Conservation (phyloP, 2,329 filamentous ascomycete species). For the Zarea fungicola region DNA sequence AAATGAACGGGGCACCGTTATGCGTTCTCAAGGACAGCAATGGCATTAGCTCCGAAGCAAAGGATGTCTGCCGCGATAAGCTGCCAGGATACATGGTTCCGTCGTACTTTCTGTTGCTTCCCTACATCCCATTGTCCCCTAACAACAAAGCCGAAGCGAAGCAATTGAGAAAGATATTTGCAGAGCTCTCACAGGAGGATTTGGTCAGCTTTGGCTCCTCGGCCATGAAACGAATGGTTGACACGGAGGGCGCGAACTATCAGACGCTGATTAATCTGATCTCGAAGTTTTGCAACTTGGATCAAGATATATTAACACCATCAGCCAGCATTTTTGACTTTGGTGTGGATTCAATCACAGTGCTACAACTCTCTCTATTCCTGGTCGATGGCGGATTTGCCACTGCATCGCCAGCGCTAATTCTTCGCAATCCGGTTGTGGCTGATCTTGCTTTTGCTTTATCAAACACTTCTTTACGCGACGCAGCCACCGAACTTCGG, state of each 20-base stretch:
- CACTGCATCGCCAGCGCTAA: conserved; percentile 55
- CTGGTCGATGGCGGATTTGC: conserved; percentile 60
- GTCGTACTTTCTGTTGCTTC: conserved; percentile 70
- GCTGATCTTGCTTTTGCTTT: conserved; percentile 40
- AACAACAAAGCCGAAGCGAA: conserved; percentile 88
- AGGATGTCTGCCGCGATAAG: conserved; percentile 59
- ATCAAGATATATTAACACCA: conserved; percentile 39
- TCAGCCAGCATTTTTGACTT: conserved; percentile 74
- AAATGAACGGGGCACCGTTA: conserved; percentile 14
- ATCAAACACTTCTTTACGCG: conserved; percentile 1
- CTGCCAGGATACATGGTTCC: conserved; percentile 89
- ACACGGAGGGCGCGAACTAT: conserved; percentile 30
- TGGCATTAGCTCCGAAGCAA: conserved; percentile 41
- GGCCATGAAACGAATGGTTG: conserved; percentile 5
- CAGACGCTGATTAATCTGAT: conserved; percentile 49
- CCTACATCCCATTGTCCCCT: conserved; percentile 69
- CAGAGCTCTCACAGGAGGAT: conserved; percentile 51
- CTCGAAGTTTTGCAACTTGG: conserved; percentile 44
- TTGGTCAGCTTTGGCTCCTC: conserved; percentile 51
- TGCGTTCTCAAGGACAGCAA: conserved; percentile 25
- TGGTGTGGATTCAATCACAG: conserved; percentile 83
- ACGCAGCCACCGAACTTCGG: conserved; percentile 25
- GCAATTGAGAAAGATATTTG: conserved; percentile 61
- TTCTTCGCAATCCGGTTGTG: conserved; percentile 59
- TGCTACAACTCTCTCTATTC: conserved; percentile 60